Percentiles rank a stretch among this genome's conserved stretches.
These are phyloP conservation scores for Trichoderma brevicompactum DNA, from an alignment of 2,329 filamentous ascomycete genomes.

Conservation along the genomic window DNA sequence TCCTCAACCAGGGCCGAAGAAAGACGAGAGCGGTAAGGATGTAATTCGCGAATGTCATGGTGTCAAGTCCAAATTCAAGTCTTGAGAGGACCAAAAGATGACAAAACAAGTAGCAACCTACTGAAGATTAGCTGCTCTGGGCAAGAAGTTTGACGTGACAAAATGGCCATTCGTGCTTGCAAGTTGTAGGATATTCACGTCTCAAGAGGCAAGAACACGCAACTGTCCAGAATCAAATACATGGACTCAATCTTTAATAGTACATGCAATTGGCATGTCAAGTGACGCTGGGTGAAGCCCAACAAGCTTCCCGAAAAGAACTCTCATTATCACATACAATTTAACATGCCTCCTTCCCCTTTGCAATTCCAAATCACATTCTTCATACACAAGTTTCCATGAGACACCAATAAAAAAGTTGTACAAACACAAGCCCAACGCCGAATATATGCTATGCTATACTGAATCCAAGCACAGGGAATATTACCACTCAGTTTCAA, in stretches of 20 bases:
- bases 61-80: not conserved
- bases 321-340: conserved; percentile 6
- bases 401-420: not conserved
- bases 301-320: not conserved
- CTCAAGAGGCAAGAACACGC: not conserved
- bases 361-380: not conserved
- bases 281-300: not conserved
- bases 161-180: conserved; percentile 1
- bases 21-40: conserved; percentile 11
- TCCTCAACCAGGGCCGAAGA: conserved; percentile 7
- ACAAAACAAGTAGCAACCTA: not conserved
- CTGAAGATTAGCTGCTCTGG: not conserved
- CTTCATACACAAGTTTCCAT: not conserved
- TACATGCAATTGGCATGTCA: not conserved
- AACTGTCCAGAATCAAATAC: not conserved
- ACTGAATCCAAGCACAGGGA: conserved; percentile 22
- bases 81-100: not conserved
- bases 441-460: conserved; percentile 25
- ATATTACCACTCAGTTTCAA: conserved; percentile 1
- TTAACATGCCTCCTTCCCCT: not conserved
- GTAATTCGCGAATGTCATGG: conserved; percentile 11
- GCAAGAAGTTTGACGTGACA: not conserved
- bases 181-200: not conserved
- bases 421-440: conserved; percentile 15
- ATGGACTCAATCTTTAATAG: not conserved